Evolutionary conservation across 495 filamentous ascomycete genomes (phyloP), one percentile per base, ranked within the genome.

Genomic region (Xylaria telfairii): DNA sequence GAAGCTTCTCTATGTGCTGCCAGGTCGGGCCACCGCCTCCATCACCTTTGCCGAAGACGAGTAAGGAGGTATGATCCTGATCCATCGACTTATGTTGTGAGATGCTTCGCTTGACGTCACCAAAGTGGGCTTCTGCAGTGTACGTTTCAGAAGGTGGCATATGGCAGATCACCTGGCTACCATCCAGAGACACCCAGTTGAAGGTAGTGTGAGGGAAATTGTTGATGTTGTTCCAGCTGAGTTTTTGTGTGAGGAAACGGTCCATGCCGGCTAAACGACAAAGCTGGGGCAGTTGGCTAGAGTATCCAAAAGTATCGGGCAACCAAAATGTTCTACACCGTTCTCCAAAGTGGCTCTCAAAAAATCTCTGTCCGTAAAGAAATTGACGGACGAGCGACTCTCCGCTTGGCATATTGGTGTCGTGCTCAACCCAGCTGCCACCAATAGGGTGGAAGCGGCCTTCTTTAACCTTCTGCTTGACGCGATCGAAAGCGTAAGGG

Each of bases 171-270:
- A 99, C 96, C 75, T 99, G 96, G 70, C 92, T 96, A 21, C 95
- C 95, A 77, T 99, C 96, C 32, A 97, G 88, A 2, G 93, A 85
- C 24, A 99, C 94, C 96, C 96, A 99, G 75, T 96, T 96, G 85
- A 99, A 99, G 0, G 96, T 98, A 1, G 95, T 98, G 74, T 98
- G 96, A 1, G 96, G 96, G 82, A 99, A 99, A 69, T 92, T 97
- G 83, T 99, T 98, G 85, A 99, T 98, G 80, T 98, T 98, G 81
- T 99, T 99, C 87, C 87, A 88, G 73, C 87, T 88, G 62, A 99
- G 87, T 81, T 99, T 99, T 81, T 99, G 96, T 1, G 96, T 99
- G 73, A 99, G 92, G 83, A 99, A 99, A 39, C 96, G 88, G 65
- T 85, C 91, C 96, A 99, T 99, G 47, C 95, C 96, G 24, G 96